These are phyloP conservation scores for Exophiala viscosa DNA, from an alignment of 2,329 filamentous ascomycete species.

Conservation along the genomic window DNA sequence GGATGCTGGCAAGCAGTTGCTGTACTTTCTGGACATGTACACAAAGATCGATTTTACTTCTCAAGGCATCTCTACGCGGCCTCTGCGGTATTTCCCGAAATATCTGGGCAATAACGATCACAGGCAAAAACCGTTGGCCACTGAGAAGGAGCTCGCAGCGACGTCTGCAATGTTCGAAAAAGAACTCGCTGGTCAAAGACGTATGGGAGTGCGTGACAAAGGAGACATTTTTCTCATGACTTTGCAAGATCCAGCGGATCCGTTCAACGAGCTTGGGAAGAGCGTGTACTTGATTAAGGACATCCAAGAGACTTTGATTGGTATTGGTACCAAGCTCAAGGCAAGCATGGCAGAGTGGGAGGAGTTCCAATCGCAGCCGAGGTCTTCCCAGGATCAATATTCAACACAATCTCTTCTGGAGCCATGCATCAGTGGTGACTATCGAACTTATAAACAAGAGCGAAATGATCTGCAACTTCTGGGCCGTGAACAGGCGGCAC, in stretches of 20 bases:
- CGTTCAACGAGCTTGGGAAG: constrained; percentile 55
- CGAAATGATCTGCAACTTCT: constrained; percentile 14
- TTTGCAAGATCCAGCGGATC: constrained; percentile 58
- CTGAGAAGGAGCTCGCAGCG: background rate
- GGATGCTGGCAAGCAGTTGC: constrained; percentile 42
- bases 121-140: background rate
- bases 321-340: constrained; percentile 15
- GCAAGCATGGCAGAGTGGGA: constrained; percentile 21
- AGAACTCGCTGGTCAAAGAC: constrained; percentile 13
- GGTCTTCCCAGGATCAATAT: background rate
- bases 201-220: constrained; percentile 8
- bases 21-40: constrained; percentile 51
- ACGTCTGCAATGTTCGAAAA: constrained; percentile 8
- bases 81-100: constrained; percentile 44
- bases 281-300: constrained; percentile 47
- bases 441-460: constrained; percentile 24
- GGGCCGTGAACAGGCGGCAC: background rate
- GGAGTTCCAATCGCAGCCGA: background rate
- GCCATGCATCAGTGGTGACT: constrained; percentile 24
- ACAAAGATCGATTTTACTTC: constrained; percentile 43
- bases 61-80: constrained; percentile 49
- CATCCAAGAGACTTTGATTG: constrained; percentile 43
- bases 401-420: constrained; percentile 16
- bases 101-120: constrained; percentile 10
- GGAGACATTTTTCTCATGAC: constrained; percentile 41